These are phyloP conservation scores for Astragalus glycyphyllos DNA, from an alignment of 306 rosid genomes.

Conservation along the genomic window DNA sequence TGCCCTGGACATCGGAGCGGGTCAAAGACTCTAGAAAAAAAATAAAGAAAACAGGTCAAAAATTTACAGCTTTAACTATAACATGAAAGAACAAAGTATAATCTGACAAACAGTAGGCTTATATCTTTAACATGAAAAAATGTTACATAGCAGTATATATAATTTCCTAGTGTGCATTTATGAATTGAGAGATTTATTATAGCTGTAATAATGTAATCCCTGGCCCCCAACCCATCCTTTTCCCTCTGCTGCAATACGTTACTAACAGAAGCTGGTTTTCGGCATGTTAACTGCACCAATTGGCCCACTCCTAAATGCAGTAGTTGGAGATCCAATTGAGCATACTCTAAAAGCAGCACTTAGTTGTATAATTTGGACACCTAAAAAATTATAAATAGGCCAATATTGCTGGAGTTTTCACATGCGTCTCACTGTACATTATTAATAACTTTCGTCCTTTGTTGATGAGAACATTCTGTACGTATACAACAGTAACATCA, in stretches of 20 bases:
- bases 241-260: slow-evolving; percentile 23
- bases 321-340: slow-evolving; percentile 21
- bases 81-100: neutral
- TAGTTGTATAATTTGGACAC: neutral
- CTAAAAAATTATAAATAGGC: neutral
- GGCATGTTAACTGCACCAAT: slow-evolving; percentile 26
- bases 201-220: neutral
- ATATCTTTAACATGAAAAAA: neutral
- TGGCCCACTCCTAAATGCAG: slow-evolving; percentile 44
- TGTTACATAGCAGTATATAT: neutral
- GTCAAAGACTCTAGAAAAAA: no score
- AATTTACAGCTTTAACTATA: no score
- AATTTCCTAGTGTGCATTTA: neutral
- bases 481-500: slow-evolving; percentile 8
- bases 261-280: slow-evolving; percentile 16
- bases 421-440: slow-evolving; percentile 9
- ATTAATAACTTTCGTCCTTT: slow-evolving; percentile 35
- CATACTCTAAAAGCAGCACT: neutral
- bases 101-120: neutral
- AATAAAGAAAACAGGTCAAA: no score
- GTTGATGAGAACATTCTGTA: slow-evolving; percentile 41
- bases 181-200: slow-evolving; percentile 9
- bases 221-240: slow-evolving; percentile 9
- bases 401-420: slow-evolving; percentile 10
- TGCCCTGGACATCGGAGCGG: no score